Conservation (phyloP, 345 rosid genomes). For the Hibiscus tridactylites region DNA sequence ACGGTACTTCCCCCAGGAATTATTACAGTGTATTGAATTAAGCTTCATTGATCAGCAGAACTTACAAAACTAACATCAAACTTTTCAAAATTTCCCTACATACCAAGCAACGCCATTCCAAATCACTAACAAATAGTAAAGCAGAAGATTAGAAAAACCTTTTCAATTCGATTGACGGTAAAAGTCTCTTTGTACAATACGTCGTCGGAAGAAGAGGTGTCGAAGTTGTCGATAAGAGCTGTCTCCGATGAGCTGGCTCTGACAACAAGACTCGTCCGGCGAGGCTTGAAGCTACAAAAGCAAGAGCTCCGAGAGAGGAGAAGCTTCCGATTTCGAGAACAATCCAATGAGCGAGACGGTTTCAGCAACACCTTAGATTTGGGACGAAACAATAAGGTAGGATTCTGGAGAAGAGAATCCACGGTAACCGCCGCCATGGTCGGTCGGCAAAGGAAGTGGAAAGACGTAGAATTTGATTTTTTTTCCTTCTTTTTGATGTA, state of each 20-base stretch:
- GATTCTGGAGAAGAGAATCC: constrained; percentile 10
- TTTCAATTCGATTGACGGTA: constrained; percentile 49
- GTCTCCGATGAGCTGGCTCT: constrained; percentile 44
- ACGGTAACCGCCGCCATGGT: constrained; percentile 10
- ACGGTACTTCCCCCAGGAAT: neutral
- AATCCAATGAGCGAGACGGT: constrained; percentile 4
- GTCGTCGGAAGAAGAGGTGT: constrained; percentile 22
- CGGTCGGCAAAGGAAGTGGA: neutral
- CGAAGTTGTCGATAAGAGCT: constrained; percentile 32
- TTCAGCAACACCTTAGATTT: neutral
- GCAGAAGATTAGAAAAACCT: constrained; percentile 30
- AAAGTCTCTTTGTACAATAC: constrained; percentile 44
- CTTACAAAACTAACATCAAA: neutral
- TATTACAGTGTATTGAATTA: neutral
- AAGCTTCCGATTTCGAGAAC: neutral
- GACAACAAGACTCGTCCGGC: constrained; percentile 12
- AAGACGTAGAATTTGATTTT: constrained; percentile 1
- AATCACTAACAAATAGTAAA: neutral
- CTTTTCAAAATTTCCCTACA: neutral
- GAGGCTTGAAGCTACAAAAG: constrained; percentile 17
- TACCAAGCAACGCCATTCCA: neutral
- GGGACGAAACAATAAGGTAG: neutral
- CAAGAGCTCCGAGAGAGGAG: constrained; percentile 10
- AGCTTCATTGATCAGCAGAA: neutral
- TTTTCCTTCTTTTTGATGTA: neutral